Percentiles rank a stretch among this genome's conserved stretches.
phyloP scores from a whole-genome alignment of 768 basidiomycete genomes.

The Pleurotus giganteus region DNA sequence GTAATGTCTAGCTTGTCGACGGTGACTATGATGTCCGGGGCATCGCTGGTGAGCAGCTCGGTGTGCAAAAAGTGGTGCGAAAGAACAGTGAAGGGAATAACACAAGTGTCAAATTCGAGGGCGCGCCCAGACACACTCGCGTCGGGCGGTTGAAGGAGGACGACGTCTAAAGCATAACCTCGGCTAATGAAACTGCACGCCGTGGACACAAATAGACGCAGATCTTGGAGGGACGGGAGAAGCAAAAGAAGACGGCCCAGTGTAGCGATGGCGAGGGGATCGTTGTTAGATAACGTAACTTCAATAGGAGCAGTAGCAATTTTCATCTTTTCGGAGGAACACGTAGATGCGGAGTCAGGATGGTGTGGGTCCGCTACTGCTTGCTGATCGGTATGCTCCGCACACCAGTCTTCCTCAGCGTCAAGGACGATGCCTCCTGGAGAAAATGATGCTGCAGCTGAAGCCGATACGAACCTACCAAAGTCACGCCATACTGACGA shows the following conservation, averaged over 20 bases:
- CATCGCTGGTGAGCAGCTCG: neutral
- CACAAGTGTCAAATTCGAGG: neutral
- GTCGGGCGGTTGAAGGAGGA: neutral
- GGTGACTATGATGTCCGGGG: neutral
- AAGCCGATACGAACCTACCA: slow-evolving; percentile 22
- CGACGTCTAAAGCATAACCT: slow-evolving; percentile 6
- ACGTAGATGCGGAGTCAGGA: too few species aligned
- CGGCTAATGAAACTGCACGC: slow-evolving; percentile 7
- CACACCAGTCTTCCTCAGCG: slow-evolving; percentile 1
- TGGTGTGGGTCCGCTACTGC: too few species aligned
- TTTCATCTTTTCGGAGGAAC: neutral
- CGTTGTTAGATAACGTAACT: too few species aligned
- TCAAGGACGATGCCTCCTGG: slow-evolving; percentile 38
- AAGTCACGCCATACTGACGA: slow-evolving; percentile 24
- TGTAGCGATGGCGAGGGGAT: neutral
- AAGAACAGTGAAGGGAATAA: neutral
- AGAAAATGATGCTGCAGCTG: slow-evolving; percentile 19
- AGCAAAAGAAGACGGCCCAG: slow-evolving; percentile 17
- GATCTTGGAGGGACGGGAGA: slow-evolving; percentile 16
- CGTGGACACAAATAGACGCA: slow-evolving; percentile 4
- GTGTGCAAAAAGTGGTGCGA: neutral
- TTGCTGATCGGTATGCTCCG: neutral
- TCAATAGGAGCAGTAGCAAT: neutral
- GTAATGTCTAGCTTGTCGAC: slow-evolving; percentile 8
- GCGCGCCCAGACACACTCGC: neutral